Conservation (phyloP, 805 yeast genomes). For the Ogataea haglerorum region DNA sequence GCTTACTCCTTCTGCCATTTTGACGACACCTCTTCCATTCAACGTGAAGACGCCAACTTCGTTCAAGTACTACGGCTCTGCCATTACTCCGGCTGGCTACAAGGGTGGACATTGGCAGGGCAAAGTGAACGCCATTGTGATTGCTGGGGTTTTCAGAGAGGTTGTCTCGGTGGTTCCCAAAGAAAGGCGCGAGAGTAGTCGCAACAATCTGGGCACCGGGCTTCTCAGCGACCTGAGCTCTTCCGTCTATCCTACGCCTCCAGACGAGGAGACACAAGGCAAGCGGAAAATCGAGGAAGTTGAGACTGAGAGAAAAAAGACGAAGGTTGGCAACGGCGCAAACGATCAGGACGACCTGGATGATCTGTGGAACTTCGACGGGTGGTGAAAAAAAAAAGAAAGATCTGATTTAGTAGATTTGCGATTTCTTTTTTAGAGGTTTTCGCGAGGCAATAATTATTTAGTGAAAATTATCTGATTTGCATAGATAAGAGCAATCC, state of each 20-base stretch:
- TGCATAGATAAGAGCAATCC: constrained; percentile 5
- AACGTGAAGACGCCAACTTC: constrained; percentile 39
- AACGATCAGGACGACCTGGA: constrained; percentile 2
- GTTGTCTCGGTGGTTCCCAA: constrained; percentile 32
- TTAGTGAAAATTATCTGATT: neutral
- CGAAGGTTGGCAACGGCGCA: constrained; percentile 11
- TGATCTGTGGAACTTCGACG: constrained; percentile 28
- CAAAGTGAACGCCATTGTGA: constrained; percentile 43
- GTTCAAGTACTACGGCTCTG: constrained; percentile 32
- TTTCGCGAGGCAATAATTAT: constrained; percentile 7
- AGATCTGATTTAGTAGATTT: neutral
- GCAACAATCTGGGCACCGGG: constrained; percentile 5
- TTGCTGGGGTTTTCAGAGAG: constrained; percentile 45
- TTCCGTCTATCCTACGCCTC: constrained; percentile 36
- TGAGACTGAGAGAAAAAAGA: constrained; percentile 16
- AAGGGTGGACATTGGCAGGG: constrained; percentile 25
- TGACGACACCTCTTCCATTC: constrained; percentile 37
- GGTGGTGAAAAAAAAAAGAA: constrained; percentile 24
- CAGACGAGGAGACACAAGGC: constrained; percentile 27
- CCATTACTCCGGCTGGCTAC: constrained; percentile 16
- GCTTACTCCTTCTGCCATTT: constrained; percentile 38
- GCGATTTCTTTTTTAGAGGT: constrained; percentile 4
- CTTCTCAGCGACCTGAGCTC: constrained; percentile 16
- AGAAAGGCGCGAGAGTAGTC: constrained; percentile 10
- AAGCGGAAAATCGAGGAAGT: constrained; percentile 12